A percentile compares a stretch with the other conserved stretches of the same genome.
Evolutionary conservation across 257 asterid species (phyloP).

Genomic region (Schizonepeta tenuifolia): DNA sequence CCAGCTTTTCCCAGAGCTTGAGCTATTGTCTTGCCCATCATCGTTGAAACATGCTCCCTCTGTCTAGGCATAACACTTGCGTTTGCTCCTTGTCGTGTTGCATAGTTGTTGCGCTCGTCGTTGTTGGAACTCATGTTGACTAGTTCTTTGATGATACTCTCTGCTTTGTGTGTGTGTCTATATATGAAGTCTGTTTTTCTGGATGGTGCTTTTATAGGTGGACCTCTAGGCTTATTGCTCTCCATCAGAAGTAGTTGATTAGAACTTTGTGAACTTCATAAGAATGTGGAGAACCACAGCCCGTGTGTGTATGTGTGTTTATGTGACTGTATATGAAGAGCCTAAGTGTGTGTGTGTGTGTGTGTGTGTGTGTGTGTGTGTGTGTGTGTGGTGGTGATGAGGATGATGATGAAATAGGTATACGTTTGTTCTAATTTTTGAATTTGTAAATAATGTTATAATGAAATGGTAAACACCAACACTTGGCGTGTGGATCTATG

Average conservation of each 20-base stretch:
- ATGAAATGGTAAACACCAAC: not conserved
- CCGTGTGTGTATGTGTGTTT: not conserved
- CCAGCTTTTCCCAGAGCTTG: not conserved
- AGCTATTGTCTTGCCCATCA: constrained; percentile 30
- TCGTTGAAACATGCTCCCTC: constrained; percentile 31
- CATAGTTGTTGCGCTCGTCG: constrained; percentile 7
- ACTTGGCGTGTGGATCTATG: not conserved
- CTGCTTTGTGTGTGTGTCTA: not conserved
- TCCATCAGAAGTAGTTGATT: not conserved
- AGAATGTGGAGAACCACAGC: constrained; percentile 10
- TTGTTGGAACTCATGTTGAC: constrained; percentile 12
- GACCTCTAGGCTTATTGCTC: not conserved
- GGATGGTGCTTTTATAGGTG: not conserved
- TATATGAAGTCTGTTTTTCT: not conserved
- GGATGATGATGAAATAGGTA: too few relatives aligned
- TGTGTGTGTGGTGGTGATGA: too few relatives aligned
- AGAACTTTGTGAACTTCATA: not conserved
- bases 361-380: too few relatives aligned
- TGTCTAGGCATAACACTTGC: constrained; percentile 16
- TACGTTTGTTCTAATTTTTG: too few relatives aligned
- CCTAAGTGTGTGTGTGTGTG: not conserved
- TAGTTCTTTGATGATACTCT: not conserved
- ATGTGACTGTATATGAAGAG: not conserved
- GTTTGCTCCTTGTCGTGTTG: not conserved
- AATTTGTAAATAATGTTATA: not conserved